Conservation (phyloP, 192 early-diverging fungal species). For the Paraglomus occultum region DNA sequence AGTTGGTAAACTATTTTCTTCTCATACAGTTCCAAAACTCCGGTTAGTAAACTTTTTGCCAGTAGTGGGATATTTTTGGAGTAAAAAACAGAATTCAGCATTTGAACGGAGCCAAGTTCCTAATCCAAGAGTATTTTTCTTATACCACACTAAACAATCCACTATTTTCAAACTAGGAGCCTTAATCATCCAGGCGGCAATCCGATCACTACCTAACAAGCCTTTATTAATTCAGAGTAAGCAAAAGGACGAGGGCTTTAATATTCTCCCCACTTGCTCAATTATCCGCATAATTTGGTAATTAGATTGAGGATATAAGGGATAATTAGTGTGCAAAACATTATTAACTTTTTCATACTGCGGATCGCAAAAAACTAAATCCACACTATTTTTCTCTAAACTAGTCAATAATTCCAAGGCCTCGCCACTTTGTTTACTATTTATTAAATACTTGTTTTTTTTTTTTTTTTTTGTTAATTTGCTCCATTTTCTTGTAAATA, state of each 20-base stretch:
- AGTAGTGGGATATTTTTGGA: not conserved
- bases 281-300: constrained; percentile 15
- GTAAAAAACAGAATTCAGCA: constrained; percentile 23
- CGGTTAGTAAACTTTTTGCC: constrained; percentile 6
- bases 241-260: not conserved
- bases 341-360: not conserved
- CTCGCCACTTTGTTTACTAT: constrained; percentile 9
- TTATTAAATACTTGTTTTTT: constrained; percentile 8
- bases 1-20: not conserved
- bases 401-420: constrained; percentile 7
- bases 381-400: constrained; percentile 15
- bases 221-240: constrained; percentile 6
- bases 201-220: not conserved
- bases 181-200: constrained; percentile 8
- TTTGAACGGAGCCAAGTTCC: constrained; percentile 7
- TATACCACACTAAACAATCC: constrained; percentile 7
- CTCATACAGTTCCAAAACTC: constrained; percentile 7
- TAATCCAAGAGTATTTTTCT: constrained; percentile 21
- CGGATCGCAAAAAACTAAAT: not conserved
- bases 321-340: not conserved
- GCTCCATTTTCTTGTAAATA: too few relatives aligned
- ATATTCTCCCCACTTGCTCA: not conserved
- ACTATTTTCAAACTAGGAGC: constrained; percentile 17
- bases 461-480: too few relatives aligned
- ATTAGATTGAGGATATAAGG: constrained; percentile 8